Percentiles rank a stretch among this genome's conserved stretches.
Evolutionary conservation across 2,329 filamentous ascomycete species (phyloP).

Genomic region (Sordariomycetes sp.): DNA sequence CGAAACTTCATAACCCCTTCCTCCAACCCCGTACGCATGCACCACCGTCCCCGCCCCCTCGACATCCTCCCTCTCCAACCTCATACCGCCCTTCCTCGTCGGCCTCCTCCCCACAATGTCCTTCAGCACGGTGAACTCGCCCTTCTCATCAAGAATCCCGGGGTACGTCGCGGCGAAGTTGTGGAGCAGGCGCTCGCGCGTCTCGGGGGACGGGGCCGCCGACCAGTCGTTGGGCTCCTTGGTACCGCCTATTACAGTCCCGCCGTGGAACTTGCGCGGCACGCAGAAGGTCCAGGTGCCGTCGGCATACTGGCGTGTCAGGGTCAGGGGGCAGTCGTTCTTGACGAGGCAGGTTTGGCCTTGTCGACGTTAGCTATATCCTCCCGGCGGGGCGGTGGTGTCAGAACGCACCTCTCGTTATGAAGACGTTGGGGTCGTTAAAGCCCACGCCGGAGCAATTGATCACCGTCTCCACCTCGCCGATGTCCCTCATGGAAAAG

Average conservation of each 20-base stretch:
- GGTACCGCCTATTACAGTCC: slow-evolving; percentile 56
- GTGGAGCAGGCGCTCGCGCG: slow-evolving; percentile 33
- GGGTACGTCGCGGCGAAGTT: slow-evolving; percentile 23
- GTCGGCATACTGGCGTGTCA: slow-evolving; percentile 53
- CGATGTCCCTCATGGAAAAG: slow-evolving; percentile 19
- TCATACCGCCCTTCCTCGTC: slow-evolving; percentile 33
- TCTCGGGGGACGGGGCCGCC: slow-evolving; percentile 31
- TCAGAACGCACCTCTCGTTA: slow-evolving; percentile 27
- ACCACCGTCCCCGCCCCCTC: slow-evolving; percentile 17
- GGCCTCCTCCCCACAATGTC: slow-evolving; percentile 36
- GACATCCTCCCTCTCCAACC: slow-evolving; percentile 38
- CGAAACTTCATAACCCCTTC: slow-evolving; percentile 50
- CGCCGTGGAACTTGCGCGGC: slow-evolving; percentile 49
- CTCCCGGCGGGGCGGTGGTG: neutral
- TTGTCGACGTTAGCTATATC: slow-evolving; percentile 6
- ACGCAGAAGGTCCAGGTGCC: slow-evolving; percentile 54
- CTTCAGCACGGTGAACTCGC: slow-evolving; percentile 21
- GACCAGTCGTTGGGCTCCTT: slow-evolving; percentile 51
- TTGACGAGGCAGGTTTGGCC: slow-evolving; percentile 36
- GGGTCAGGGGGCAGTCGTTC: slow-evolving; percentile 24
- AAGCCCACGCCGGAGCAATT: slow-evolving; percentile 37
- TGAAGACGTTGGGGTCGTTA: slow-evolving; percentile 26
- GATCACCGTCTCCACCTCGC: slow-evolving; percentile 21
- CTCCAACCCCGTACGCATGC: slow-evolving; percentile 50
- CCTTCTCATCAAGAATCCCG: slow-evolving; percentile 15